phyloP scores from a whole-genome alignment of 177 flowering plant species.

The Vitis hybrid region DNA sequence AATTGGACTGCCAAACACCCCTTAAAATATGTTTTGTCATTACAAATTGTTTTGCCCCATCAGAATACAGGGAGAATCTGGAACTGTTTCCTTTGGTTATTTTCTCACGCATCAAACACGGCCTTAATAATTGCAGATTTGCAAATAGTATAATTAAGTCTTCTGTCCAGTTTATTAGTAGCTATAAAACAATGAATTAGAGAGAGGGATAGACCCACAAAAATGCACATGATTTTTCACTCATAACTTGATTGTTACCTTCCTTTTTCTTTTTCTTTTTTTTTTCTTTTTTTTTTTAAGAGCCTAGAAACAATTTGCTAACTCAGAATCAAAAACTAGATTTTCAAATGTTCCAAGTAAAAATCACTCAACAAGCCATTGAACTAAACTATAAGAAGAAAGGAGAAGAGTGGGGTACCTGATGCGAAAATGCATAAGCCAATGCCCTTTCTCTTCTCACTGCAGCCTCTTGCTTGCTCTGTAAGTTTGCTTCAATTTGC shows the following conservation, averaged over 20 bases:
- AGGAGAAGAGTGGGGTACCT: conserved; percentile 40
- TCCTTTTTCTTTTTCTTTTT: not conserved
- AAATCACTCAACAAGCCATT: not conserved
- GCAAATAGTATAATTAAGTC: too few species aligned
- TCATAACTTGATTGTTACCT: not conserved
- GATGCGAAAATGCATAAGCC: conserved; percentile 88
- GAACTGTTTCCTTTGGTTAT: too few species aligned
- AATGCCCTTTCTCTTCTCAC: conserved; percentile 85
- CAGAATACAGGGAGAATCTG: too few species aligned
- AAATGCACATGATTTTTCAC: not conserved
- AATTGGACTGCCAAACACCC: too few species aligned
- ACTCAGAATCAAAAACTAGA: not conserved
- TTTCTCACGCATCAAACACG: too few species aligned
- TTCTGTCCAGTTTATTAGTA: too few species aligned
- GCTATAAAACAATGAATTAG: not conserved
- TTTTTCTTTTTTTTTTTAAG: not conserved
- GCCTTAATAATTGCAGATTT: too few species aligned
- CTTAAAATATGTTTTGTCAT: too few species aligned
- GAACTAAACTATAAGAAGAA: not conserved
- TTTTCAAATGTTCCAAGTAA: not conserved
- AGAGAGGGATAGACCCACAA: not conserved
- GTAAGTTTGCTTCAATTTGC: conserved; percentile 65
- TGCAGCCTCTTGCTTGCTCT: conserved; percentile 69
- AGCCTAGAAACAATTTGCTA: not conserved
- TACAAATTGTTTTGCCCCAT: too few species aligned